Evolutionary conservation across 495 filamentous ascomycete genomes (phyloP).

Genomic region (Penicillium argentinense): DNA sequence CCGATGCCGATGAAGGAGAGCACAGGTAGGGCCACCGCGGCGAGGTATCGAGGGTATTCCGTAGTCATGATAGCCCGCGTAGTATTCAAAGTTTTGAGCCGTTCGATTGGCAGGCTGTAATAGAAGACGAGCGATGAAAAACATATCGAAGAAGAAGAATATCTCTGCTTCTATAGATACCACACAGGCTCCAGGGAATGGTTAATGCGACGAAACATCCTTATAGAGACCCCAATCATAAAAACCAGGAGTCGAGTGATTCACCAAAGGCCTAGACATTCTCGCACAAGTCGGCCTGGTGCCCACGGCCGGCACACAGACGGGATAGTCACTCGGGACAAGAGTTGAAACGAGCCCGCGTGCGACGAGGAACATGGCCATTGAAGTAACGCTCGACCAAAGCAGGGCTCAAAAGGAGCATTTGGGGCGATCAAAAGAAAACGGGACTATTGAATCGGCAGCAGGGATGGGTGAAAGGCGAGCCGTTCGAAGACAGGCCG

Average conservation of each 20-base stretch:
- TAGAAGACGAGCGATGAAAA: background rate
- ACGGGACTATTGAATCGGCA: background rate
- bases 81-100: no score
- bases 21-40: slow-evolving; percentile 41
- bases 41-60: slow-evolving; percentile 20
- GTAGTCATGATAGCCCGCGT: slow-evolving; percentile 3
- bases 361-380: slow-evolving; percentile 3
- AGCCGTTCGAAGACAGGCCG: no score
- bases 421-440: background rate
- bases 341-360: no score
- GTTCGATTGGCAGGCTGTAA: background rate
- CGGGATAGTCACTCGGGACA: no score
- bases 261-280: slow-evolving; percentile 14
- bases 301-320: background rate
- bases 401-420: background rate
- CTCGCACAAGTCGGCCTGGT: background rate
- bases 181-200: background rate
- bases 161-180: background rate
- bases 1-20: slow-evolving; percentile 58
- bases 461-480: background rate
- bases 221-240: slow-evolving; percentile 3
- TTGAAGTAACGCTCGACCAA: background rate
- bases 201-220: background rate
- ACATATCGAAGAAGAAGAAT: background rate
- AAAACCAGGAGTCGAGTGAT: background rate